phyloP scores from a whole-genome alignment of 2,329 filamentous ascomycete species.

The Epicoccum sorghinum region DNA sequence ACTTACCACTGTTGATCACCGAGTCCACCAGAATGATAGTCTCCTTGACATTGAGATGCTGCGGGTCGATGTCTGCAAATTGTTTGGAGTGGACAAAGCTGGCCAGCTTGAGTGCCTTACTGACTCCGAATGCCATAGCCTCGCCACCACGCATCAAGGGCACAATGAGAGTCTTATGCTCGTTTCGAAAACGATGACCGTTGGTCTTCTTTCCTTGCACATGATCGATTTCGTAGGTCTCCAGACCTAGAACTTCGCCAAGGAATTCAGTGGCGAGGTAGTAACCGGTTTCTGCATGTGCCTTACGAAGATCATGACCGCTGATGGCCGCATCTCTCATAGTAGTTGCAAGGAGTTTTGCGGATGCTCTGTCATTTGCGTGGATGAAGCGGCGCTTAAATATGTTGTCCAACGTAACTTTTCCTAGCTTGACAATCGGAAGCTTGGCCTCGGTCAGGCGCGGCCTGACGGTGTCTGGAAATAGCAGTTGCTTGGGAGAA shows the following conservation, averaged over 20 bases:
- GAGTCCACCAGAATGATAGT: constrained; percentile 64
- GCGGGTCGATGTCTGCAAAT: constrained; percentile 50
- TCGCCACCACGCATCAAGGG: constrained; percentile 69
- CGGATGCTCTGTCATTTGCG: constrained; percentile 53
- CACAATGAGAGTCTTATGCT: constrained; percentile 60
- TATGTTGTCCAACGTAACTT: constrained; percentile 25
- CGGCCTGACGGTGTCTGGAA: constrained; percentile 50
- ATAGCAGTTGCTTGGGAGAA: constrained; percentile 53
- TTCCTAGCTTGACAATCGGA: constrained; percentile 35
- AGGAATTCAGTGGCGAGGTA: constrained; percentile 62
- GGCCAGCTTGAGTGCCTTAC: constrained; percentile 58
- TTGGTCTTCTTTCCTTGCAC: constrained; percentile 56
- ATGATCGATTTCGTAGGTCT: constrained; percentile 57
- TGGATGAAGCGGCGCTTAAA: constrained; percentile 42
- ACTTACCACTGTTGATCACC: constrained; percentile 64
- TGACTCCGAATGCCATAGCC: constrained; percentile 65
- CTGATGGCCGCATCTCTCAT: constrained; percentile 57
- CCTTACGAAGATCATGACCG: constrained; percentile 56
- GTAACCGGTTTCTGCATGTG: constrained; percentile 57
- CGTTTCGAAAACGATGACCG: constrained; percentile 57
- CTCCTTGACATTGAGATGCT: constrained; percentile 49
- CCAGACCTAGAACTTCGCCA: constrained; percentile 55
- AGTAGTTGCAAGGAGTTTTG: constrained; percentile 59
- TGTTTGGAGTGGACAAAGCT: constrained; percentile 57
- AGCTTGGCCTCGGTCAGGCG: constrained; percentile 54